Evolutionary conservation across 257 asterid species (phyloP).

Genomic region (Plantago elongata): DNA sequence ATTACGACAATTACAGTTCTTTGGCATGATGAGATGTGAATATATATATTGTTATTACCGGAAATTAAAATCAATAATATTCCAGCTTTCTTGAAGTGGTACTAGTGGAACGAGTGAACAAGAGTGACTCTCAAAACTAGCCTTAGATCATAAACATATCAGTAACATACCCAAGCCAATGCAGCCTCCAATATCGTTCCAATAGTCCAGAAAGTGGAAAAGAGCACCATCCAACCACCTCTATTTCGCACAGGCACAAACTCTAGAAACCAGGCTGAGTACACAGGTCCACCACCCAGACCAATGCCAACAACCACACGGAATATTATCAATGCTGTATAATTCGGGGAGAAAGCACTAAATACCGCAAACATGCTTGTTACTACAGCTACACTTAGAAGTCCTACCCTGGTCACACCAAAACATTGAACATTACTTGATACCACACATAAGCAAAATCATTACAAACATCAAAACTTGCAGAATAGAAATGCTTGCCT

Average conservation of each 20-base stretch:
- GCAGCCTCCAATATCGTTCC: constrained; percentile 76
- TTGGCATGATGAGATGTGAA: too few relatives aligned
- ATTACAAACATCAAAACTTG: background rate
- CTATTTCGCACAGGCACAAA: constrained; percentile 65
- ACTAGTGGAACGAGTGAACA: background rate
- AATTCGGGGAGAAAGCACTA: constrained; percentile 64
- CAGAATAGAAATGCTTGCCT: constrained; percentile 35
- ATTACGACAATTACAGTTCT: too few relatives aligned
- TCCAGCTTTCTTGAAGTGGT: background rate
- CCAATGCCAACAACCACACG: constrained; percentile 74
- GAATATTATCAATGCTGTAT: constrained; percentile 38
- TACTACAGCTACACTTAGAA: constrained; percentile 56
- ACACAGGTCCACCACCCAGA: constrained; percentile 78
- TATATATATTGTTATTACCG: too few relatives aligned
- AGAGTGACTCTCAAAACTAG: background rate
- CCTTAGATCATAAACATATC: background rate
- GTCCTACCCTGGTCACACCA: constrained; percentile 54
- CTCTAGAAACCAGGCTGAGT: constrained; percentile 80
- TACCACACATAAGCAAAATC: background rate
- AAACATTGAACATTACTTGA: constrained; percentile 5
- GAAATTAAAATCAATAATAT: background rate
- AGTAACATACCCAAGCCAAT: constrained; percentile 62
- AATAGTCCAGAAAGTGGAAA: constrained; percentile 61
- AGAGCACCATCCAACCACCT: constrained; percentile 77
- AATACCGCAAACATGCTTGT: constrained; percentile 49